Evolutionary conservation across 2,329 filamentous ascomycete genomes (phyloP), one percentile per base, ranked within the genome.

Genomic region (Aureobasidium pullulans): DNA sequence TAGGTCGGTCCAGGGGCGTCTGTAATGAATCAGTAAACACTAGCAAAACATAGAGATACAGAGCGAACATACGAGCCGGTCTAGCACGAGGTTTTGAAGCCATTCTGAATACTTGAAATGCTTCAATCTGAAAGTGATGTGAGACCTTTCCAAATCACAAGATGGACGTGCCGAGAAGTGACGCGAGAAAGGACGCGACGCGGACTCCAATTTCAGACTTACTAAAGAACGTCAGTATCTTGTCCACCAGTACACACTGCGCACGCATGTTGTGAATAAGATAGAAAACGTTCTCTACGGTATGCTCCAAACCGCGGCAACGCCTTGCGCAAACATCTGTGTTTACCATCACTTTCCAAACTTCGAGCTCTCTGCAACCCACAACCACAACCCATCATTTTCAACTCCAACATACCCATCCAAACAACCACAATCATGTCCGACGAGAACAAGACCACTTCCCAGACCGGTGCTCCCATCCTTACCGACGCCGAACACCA

Each of bases 1-100:
- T 86, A 91, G 2, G 95, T 97, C 60, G 85, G 84, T 64, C 95
- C 95, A 57, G 89, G 86, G 2, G 90, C 92, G 74, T 99, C 84
- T 86, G 29, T 32, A 15, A 57, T 31, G 29, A 61, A 57, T 39
- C 19, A 62, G 57, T 16, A 61, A 39, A 29, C 36, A 10, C 50
- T n/a, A 23, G 2, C 10, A 11, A 15, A 6, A 34, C 8, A 11
- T 6, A 16, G 4, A 6, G 28, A 1, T 23, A 29, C 36, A 28
- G 8, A 42, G 72, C 1, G 3, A 6, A 16, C 78, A 70, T 69
- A 81, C 79, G 79, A 67, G 79, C 79, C 64, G 86, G 86, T 62
- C 87, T 79, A 60, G 84, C 82, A 68, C 85, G 79, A 49, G 85
- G 78, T 64, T 82, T 80, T 11, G 70, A 57, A 43, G 68, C 65